Evolutionary conservation across 2,329 filamentous ascomycete species (phyloP), one percentile per base, ranked within the genome.

Genomic region (Ramichloridium luteum): DNA sequence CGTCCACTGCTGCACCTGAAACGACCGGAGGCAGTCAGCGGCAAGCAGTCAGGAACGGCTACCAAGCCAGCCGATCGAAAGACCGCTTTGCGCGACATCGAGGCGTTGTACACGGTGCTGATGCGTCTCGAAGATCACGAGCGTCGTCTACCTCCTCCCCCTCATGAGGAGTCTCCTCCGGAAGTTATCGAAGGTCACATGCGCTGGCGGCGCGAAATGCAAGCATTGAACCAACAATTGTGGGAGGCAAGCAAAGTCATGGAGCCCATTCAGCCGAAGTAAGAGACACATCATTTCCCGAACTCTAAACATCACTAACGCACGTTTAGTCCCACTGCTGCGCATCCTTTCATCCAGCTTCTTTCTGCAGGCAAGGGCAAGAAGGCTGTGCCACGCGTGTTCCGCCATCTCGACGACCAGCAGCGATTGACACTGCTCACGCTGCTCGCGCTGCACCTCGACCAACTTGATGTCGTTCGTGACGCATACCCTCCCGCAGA

Each of bases 81-180:
- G 60, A 75, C 77, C 10, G 75, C 92, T 11, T 64, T 98, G 35
- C 72, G 74, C 30, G 85, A 90, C 48, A 88, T 94, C 31, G 90
- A 98, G 56, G 74, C 72, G 41, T 80, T 94, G 11, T 98, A 96
- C 57, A 68, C 70, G 30, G 84, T 77, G 0, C 60, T 98, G 43
- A 93, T 98, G 84, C 74, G 79, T 50, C 78, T 96, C 61, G 90
- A 98, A 56, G 86, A 96, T 43, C 82, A 93, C 48, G 81, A 90
- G 49, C 78, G 90, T 34, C 74, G 74, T 28, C 75, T 90, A 56
- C 86, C 79, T 2, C 72, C 73, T 13, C 79, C 61, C 45, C 66
- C 77, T 14, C 67, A 72, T 29, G 75, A 74, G 45, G 70, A 69
- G 32, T 68, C 65, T 35, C 74, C 83, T 34, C 67, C 74, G 6